These are phyloP conservation scores for Penicillium sp. DNA, from an alignment of 2,329 filamentous ascomycete species.

Conservation along the genomic window DNA sequence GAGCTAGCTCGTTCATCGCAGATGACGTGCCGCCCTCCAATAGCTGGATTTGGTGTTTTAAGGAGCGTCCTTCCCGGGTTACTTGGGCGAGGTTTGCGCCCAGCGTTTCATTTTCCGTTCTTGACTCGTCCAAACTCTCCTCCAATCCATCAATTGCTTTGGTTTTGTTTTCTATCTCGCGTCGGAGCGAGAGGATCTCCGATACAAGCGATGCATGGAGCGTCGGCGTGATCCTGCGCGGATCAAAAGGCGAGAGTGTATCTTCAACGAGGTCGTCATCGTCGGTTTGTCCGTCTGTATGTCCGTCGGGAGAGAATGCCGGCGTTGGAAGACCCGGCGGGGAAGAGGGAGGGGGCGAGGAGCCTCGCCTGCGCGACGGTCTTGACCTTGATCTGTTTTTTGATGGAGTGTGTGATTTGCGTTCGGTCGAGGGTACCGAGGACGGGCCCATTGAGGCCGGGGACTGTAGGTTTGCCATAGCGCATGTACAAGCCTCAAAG, in stretches of 20 bases:
- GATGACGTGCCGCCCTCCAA: constrained; percentile 87
- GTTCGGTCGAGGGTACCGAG: constrained; percentile 60
- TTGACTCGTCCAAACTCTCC: constrained; percentile 67
- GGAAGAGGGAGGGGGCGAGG: constrained; percentile 66
- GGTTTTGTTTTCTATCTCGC: constrained; percentile 88
- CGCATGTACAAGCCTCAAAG: constrained; percentile 16
- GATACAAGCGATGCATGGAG: constrained; percentile 92
- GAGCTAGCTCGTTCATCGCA: constrained; percentile 77
- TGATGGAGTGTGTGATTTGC: constrained; percentile 13
- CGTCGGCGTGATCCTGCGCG: constrained; percentile 90
- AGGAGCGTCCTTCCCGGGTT: constrained; percentile 73
- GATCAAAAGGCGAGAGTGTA: constrained; percentile 75
- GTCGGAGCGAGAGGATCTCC: constrained; percentile 82
- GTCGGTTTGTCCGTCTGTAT: constrained; percentile 38
- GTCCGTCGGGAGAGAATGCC: constrained; percentile 38
- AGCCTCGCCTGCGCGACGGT: constrained; percentile 65
- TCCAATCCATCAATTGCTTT: constrained; percentile 86
- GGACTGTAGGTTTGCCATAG: constrained; percentile 51
- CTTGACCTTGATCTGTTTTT: constrained; percentile 53
- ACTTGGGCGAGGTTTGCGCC: constrained; percentile 63
- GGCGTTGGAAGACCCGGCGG: constrained; percentile 58
- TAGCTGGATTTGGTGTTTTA: constrained; percentile 82
- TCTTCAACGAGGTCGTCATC: constrained; percentile 57
- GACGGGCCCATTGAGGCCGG: constrained; percentile 60
- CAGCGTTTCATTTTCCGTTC: constrained; percentile 73